These are phyloP conservation scores for Populus tomentosa DNA, from an alignment of 441 rosid species.

Conservation along the genomic window DNA sequence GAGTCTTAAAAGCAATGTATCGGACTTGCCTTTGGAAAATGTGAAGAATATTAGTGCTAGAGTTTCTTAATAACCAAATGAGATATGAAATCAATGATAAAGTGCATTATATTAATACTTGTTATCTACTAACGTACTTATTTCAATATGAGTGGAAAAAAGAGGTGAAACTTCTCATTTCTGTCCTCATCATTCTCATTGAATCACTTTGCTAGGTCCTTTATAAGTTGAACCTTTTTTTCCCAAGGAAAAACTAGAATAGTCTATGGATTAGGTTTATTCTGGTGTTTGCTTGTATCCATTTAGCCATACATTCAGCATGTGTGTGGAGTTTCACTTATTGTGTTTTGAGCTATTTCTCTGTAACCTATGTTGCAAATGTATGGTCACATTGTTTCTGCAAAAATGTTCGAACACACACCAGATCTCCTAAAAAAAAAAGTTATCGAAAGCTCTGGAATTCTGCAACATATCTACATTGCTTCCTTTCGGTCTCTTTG, in stretches of 20 bases:
- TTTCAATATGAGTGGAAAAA: background rate
- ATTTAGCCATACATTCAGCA: background rate
- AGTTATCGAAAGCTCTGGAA: background rate
- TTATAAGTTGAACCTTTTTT: background rate
- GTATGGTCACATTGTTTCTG: too few species aligned
- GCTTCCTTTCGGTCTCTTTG: conserved; percentile 2
- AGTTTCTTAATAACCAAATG: background rate
- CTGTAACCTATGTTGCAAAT: background rate
- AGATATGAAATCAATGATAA: background rate
- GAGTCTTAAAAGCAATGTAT: background rate
- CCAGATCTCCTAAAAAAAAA: background rate
- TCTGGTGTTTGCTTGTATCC: background rate
- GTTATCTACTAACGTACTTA: background rate
- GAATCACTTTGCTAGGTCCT: background rate
- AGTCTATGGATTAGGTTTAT: background rate
- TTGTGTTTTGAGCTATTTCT: background rate
- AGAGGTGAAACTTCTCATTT: background rate
- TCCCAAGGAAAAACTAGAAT: background rate
- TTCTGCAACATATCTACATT: background rate
- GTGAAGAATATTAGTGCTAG: background rate
- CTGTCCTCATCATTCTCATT: background rate
- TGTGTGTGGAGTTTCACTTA: background rate
- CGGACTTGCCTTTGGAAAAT: background rate
- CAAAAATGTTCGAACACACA: background rate
- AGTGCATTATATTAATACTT: background rate